phyloP scores from a whole-genome alignment of 345 rosid species.

The Hypericum perforatum region DNA sequence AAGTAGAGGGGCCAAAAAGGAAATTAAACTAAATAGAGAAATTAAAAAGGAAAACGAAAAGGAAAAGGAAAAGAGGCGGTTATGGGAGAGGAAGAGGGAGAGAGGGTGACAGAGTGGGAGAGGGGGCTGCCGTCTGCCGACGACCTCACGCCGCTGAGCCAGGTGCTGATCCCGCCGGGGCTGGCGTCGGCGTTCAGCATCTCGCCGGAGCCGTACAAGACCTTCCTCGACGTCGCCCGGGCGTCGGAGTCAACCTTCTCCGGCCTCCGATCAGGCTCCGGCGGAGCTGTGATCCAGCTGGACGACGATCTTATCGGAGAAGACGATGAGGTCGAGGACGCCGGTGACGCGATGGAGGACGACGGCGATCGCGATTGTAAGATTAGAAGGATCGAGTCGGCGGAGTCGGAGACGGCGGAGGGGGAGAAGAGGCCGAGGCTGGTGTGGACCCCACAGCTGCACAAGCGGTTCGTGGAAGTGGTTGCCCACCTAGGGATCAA shows the following conservation, averaged over 20 bases:
- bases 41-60: no score
- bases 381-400: slow-evolving; percentile 46
- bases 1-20: slow-evolving; percentile 11
- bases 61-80: background rate
- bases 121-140: slow-evolving; percentile 59
- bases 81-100: slow-evolving; percentile 48
- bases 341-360: background rate
- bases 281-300: slow-evolving; percentile 4
- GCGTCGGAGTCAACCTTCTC: slow-evolving; percentile 64
- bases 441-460: slow-evolving; percentile 98
- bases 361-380: slow-evolving; percentile 41
- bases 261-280: slow-evolving; percentile 30
- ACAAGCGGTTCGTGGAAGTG: slow-evolving; percentile 92
- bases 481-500: slow-evolving; percentile 77
- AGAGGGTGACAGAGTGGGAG: slow-evolving; percentile 76
- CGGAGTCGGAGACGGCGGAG: slow-evolving; percentile 74
- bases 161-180: slow-evolving; percentile 53
- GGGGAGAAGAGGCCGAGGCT: slow-evolving; percentile 67
- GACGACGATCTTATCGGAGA: slow-evolving; percentile 23
- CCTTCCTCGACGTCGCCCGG: slow-evolving; percentile 52
- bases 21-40: no score
- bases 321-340: slow-evolving; percentile 25
- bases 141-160: slow-evolving; percentile 69
- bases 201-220: slow-evolving; percentile 43
- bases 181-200: slow-evolving; percentile 87